A percentile compares a stretch with the other conserved stretches of the same genome.
Conservation (phyloP, 306 rosid species). For the Medicago arabica region DNA sequence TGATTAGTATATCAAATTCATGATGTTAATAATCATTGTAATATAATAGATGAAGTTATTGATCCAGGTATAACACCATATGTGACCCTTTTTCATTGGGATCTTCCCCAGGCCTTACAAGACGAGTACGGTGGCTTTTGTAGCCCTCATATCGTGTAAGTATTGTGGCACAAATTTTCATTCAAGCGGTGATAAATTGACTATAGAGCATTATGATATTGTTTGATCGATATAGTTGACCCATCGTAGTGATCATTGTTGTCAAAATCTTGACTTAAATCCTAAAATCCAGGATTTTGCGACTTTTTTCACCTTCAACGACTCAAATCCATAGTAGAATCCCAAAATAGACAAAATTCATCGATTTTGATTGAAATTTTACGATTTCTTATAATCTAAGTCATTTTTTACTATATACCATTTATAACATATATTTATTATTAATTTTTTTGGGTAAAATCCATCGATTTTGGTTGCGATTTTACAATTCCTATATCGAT, state of each 20-base stretch:
- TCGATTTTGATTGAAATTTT: too few species aligned
- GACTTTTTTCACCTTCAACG: too few species aligned
- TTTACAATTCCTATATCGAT: too few species aligned
- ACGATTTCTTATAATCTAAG: too few species aligned
- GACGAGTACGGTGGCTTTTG: constrained; percentile 47
- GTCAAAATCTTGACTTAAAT: too few species aligned
- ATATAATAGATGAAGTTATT: constrained; percentile 27
- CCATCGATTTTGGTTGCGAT: too few species aligned
- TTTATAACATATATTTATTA: too few species aligned
- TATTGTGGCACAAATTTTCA: not conserved
- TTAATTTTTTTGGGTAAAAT: too few species aligned
- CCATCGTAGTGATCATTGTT: not conserved
- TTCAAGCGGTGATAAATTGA: not conserved
- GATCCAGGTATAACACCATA: constrained; percentile 42
- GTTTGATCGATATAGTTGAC: not conserved
- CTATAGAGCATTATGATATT: not conserved
- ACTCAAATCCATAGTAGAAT: too few species aligned
- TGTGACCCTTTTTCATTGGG: constrained; percentile 51
- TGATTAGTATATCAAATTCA: not conserved
- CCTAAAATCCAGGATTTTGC: too few species aligned
- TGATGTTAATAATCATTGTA: constrained; percentile 26
- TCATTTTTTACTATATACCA: too few species aligned
- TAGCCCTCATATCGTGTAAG: constrained; percentile 44
- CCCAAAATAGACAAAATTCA: too few species aligned
- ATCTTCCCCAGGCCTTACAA: constrained; percentile 49